Conservation (phyloP, 129 eudicot genomes). For the Flaveria robusta region DNA sequence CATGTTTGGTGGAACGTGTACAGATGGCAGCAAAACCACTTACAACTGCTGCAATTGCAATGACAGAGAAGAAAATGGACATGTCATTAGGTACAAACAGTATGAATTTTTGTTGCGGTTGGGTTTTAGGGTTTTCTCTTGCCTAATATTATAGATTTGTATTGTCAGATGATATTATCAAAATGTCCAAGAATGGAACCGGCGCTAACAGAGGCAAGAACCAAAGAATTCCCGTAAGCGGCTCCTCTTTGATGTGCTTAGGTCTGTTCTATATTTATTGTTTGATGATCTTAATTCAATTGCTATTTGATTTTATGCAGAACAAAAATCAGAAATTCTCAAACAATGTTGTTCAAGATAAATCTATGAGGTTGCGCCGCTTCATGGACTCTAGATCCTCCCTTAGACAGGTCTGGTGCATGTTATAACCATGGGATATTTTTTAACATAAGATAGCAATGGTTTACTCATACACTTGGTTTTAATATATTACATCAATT, state of each 20-base stretch:
- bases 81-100: conserved; percentile 71
- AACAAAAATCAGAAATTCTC: conserved; percentile 50
- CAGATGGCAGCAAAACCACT: conserved; percentile 91
- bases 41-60: conserved; percentile 85
- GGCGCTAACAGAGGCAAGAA: conserved; percentile 50
- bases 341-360: conserved; percentile 56
- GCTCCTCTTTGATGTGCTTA: not conserved
- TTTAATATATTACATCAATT: not conserved
- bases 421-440: not conserved
- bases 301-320: conserved; percentile 41
- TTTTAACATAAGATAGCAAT: not conserved
- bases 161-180: conserved; percentile 83
- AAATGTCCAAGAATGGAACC: conserved; percentile 69
- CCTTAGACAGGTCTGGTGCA: conserved; percentile 70
- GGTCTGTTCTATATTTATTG: not conserved
- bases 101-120: not conserved
- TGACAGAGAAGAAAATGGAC: conserved; percentile 96
- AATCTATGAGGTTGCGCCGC: conserved; percentile 49
- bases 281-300: conserved; percentile 10
- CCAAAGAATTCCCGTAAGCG: conserved; percentile 74
- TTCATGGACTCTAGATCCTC: conserved; percentile 83
- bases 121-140: no score
- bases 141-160: no score
- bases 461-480: not conserved
- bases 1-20: not conserved